Evolutionary conservation across 1,139 yeast genomes (phyloP), one percentile per base, ranked within the genome.

Genomic region (Hansenula lynferdii): DNA sequence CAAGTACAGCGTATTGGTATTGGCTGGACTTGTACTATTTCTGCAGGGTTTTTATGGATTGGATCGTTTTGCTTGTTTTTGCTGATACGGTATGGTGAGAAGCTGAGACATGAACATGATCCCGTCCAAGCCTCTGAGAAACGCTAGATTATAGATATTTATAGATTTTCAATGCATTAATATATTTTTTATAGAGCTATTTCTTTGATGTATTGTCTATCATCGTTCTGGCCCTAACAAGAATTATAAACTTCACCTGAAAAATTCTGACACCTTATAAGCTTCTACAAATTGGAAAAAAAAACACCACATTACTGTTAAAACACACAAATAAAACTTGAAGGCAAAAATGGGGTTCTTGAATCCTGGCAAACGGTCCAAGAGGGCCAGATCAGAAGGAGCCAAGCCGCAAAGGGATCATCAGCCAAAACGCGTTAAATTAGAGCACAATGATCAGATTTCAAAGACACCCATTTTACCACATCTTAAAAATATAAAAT

Each of bases 21-120:
- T 23, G 80, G 80, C 3, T 72, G 78, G 77, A 61, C 75, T 4
- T 63, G 69, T 43, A 69, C 75, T 0, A 62, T 70, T 12, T 57
- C 70, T 18, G 49, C 49, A 1, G 24, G 28, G 1, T 43, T 44
- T 31, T 26, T 49, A 20, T 22, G 31, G 10, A 21, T 31, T 11
- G 53, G 53, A 7, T 41, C 37, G 17, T 11, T 29, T 5, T 36
- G 42, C 3, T 35, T 45, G 15, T 15, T 35, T 8, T 15, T 27
- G 5, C 26, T 50, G 37, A 48, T 50, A 7, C 18, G 18, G n/a
- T 42, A 21, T 32, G 54, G 54, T 1, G 53, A 48, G 24, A 30
- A 21, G 9, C 7, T 45, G 30, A 42, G 44, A 35, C 16, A 22
- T 11, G 14, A 21, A 16, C 10, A 30, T 21, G 28, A 23, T 23